phyloP scores from a whole-genome alignment of 2,329 filamentous ascomycete species.

The Ramularia endophylla region DNA sequence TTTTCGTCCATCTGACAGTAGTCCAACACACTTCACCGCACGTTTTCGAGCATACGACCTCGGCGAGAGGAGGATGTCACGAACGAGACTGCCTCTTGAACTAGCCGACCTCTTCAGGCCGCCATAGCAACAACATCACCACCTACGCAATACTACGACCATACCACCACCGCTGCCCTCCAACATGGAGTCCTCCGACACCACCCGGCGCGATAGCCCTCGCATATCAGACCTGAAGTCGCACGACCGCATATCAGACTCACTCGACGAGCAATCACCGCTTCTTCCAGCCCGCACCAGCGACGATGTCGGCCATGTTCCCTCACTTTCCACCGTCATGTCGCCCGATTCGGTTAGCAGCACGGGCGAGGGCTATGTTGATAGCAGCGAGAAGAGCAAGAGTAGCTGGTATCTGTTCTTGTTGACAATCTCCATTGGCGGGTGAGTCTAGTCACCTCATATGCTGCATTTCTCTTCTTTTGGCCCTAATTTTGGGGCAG shows the following conservation, averaged over 20 bases:
- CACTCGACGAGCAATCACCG: conserved; percentile 27
- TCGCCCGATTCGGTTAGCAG: conserved; percentile 36
- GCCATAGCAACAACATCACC: no score
- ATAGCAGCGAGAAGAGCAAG: conserved; percentile 53
- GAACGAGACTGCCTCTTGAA: no score
- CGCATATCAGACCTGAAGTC: no score
- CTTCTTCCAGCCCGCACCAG: conserved; percentile 21
- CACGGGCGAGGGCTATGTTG: conserved; percentile 40
- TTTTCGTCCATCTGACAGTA: no score
- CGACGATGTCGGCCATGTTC: conserved; percentile 17
- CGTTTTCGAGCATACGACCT: background rate
- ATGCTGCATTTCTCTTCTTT: background rate
- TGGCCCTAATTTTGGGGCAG: conserved; percentile 33
- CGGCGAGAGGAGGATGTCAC: no score
- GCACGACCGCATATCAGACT: background rate
- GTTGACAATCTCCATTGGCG: conserved; percentile 79
- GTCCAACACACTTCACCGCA: background rate
- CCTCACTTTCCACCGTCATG: conserved; percentile 10
- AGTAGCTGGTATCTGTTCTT: conserved; percentile 80
- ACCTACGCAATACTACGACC: background rate
- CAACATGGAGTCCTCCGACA: no score
- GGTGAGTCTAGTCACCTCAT: conserved; percentile 40
- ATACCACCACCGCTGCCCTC: no score
- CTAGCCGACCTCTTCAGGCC: no score
- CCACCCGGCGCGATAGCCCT: no score